Conservation (phyloP, 1,139 yeast species). For the Casaregolazyma suthepensis region DNA sequence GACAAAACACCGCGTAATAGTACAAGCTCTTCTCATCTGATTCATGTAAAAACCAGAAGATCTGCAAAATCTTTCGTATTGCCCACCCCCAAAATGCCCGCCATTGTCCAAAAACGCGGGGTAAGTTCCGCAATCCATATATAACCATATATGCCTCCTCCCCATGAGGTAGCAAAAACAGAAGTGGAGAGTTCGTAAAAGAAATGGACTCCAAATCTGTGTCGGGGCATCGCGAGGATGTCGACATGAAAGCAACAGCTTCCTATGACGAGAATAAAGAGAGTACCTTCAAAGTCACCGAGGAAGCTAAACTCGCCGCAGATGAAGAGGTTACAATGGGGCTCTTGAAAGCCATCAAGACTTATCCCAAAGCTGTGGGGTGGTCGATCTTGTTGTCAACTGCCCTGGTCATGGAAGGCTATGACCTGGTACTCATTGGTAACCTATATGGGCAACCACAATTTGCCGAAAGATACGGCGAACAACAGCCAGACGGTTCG, state of each 20-base stretch:
- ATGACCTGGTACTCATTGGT: slow-evolving; percentile 35
- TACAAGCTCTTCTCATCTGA: neutral
- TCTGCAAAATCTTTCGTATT: neutral
- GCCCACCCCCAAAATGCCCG: neutral
- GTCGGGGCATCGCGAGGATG: neutral
- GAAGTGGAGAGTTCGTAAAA: neutral
- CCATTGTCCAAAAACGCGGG: neutral
- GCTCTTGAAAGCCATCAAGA: slow-evolving; percentile 36
- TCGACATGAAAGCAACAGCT: neutral
- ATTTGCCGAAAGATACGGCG: slow-evolving; percentile 37
- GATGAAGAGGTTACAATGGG: slow-evolving; percentile 12
- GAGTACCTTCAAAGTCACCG: slow-evolving; percentile 26
- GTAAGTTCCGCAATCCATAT: neutral
- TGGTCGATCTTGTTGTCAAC: slow-evolving; percentile 41
- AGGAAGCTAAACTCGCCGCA: slow-evolving; percentile 19
- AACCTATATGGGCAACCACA: slow-evolving; percentile 39
- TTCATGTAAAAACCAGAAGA: neutral
- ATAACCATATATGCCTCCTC: neutral
- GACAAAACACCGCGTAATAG: neutral
- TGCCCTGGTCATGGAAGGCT: slow-evolving; percentile 44
- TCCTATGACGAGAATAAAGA: neutral
- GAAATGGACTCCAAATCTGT: neutral
- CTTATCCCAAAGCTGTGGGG: slow-evolving; percentile 34
- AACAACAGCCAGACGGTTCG: slow-evolving; percentile 26
- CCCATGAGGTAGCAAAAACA: neutral